These are phyloP conservation scores for Cicer yamashitae DNA, from an alignment of 306 rosid genomes.

Conservation along the genomic window DNA sequence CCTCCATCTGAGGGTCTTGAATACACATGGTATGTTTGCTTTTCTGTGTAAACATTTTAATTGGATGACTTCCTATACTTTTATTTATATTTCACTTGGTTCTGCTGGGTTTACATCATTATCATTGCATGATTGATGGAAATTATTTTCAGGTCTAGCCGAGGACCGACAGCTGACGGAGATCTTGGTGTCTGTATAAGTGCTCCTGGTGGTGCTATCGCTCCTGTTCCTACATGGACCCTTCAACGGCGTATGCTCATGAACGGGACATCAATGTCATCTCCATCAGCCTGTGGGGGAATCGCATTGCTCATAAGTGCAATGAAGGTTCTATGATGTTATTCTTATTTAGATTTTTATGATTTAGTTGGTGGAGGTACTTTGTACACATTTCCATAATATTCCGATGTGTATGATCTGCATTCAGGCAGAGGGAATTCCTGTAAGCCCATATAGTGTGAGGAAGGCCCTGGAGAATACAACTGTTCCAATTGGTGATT, in stretches of 20 bases:
- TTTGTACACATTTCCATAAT: constrained; percentile 39
- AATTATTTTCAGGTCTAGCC: constrained; percentile 83
- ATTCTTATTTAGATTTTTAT: constrained; percentile 45
- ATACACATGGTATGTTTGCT: constrained; percentile 84
- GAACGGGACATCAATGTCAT: constrained; percentile 99
- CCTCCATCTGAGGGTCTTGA: constrained; percentile 90
- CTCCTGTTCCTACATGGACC: constrained; percentile 99
- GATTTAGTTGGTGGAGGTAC: constrained; percentile 32
- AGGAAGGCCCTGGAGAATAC: constrained; percentile 97
- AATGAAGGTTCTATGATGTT: constrained; percentile 69
- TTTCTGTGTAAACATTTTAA: constrained; percentile 32
- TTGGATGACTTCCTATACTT: constrained; percentile 28
- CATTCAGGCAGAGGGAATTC: constrained; percentile 82
- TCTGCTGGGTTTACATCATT: constrained; percentile 40
- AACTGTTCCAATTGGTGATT: constrained; percentile 70
- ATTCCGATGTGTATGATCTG: constrained; percentile 43
- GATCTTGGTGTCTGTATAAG: constrained; percentile 90
- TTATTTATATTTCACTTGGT: constrained; percentile 37
- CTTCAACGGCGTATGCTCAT: constrained; percentile 96
- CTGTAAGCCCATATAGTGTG: constrained; percentile 88
- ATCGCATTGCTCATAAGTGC: constrained; percentile 93
- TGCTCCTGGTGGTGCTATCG: constrained; percentile 99
- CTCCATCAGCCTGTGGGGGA: constrained; percentile 99
- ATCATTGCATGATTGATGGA: constrained; percentile 35
- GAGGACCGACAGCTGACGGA: constrained; percentile 97